Evolutionary conservation across 2,329 filamentous ascomycete species (phyloP).

Genomic region (Colletotrichum chlorophyti): DNA sequence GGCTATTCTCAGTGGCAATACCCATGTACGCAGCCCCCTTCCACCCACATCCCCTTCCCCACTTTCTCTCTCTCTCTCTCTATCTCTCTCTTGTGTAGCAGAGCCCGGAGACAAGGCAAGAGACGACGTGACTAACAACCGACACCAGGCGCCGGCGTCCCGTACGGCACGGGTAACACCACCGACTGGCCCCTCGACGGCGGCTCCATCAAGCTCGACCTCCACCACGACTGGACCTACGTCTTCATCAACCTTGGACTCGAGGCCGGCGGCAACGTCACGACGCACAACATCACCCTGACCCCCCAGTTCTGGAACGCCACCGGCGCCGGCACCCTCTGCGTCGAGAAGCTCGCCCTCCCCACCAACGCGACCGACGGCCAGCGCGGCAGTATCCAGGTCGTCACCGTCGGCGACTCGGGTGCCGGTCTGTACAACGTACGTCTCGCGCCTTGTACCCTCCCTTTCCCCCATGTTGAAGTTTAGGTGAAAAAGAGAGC

Average conservation of each 20-base stretch:
- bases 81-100: not conserved
- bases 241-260: constrained; percentile 61
- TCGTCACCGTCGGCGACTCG: constrained; percentile 67
- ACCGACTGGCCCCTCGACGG: constrained; percentile 62
- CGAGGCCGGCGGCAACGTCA: constrained; percentile 50
- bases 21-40: constrained; percentile 51
- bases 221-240: constrained; percentile 60
- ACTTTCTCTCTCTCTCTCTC: not conserved
- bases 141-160: constrained; percentile 53
- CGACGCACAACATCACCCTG: constrained; percentile 74
- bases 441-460: constrained; percentile 32
- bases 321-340: constrained; percentile 69
- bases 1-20: constrained; percentile 56
- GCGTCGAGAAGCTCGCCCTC: constrained; percentile 64
- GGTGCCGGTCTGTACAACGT: constrained; percentile 72
- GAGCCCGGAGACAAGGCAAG: not conserved
- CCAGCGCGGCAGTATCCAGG: constrained; percentile 70
- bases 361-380: constrained; percentile 64
- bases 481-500: too few species aligned
- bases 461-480: not conserved
- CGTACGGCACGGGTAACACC: constrained; percentile 49
- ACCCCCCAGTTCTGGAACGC: constrained; percentile 64
- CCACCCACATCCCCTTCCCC: not conserved
- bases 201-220: constrained; percentile 53
- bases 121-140: not conserved